Conservation (phyloP, 805 yeast genomes). For the Candida tibetensis region DNA sequence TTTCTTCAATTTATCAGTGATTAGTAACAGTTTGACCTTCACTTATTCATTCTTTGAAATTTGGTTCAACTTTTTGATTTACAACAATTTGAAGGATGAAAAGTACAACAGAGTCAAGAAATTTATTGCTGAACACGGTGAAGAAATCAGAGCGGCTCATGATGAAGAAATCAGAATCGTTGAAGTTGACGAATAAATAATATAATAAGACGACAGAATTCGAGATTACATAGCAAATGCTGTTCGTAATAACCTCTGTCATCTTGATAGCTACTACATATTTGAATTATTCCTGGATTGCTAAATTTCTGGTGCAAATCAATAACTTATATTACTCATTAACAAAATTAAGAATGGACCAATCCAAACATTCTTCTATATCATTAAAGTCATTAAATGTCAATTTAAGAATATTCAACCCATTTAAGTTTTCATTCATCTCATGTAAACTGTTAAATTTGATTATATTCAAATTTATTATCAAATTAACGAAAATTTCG, state of each 20-base stretch:
- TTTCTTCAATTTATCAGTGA: slow-evolving; percentile 37
- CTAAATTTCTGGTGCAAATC: not conserved
- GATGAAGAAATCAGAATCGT: slow-evolving; percentile 31
- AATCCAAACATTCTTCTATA: slow-evolving; percentile 53
- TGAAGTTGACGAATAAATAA: slow-evolving; percentile 18
- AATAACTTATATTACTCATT: slow-evolving; percentile 11
- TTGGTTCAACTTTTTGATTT: slow-evolving; percentile 66
- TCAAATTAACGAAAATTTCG: slow-evolving; percentile 40
- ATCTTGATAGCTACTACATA: too few relatives aligned
- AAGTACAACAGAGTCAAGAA: slow-evolving; percentile 47
- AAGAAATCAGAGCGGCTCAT: slow-evolving; percentile 28
- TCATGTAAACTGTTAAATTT: slow-evolving; percentile 25
- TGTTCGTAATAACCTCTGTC: too few relatives aligned
- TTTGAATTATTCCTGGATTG: too few relatives aligned
- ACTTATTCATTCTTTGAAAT: slow-evolving; percentile 60
- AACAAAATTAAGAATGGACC: slow-evolving; percentile 45
- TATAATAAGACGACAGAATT: too few relatives aligned
- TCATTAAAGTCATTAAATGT: slow-evolving; percentile 51
- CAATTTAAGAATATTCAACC: slow-evolving; percentile 42
- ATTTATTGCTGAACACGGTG: slow-evolving; percentile 38
- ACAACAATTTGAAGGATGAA: slow-evolving; percentile 63
- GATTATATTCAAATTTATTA: slow-evolving; percentile 33
- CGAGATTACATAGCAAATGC: too few relatives aligned
- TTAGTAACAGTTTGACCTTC: slow-evolving; percentile 65
- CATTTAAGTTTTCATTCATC: slow-evolving; percentile 27